Conservation (phyloP, 345 rosid genomes). For the Toxicodendron radicans region DNA sequence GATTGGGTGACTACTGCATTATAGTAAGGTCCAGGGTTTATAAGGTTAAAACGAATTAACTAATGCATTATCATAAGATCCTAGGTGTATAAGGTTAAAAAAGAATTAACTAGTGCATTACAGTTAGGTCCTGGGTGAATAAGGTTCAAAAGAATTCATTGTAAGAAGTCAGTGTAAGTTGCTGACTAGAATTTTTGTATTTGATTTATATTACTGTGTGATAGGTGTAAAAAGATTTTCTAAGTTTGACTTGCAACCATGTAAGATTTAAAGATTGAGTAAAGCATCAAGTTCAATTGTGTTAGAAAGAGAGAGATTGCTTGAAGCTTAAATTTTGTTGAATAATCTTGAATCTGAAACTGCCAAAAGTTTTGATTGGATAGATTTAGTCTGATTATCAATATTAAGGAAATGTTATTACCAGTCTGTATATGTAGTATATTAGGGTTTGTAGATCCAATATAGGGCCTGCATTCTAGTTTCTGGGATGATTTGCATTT, state of each 20-base stretch:
- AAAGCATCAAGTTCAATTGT: not conserved
- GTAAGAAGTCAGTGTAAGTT: not conserved
- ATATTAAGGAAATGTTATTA: not conserved
- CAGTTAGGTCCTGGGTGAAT: not conserved
- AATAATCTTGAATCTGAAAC: not conserved
- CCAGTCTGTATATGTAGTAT: not conserved
- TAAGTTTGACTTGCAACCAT: not conserved
- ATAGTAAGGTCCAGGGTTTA: not conserved
- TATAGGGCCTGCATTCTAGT: not conserved
- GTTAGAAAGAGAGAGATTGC: not conserved
- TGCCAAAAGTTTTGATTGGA: not conserved
- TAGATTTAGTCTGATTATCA: not conserved
- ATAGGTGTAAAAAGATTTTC: not conserved
- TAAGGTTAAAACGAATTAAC: not conserved
- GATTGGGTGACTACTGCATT: not conserved
- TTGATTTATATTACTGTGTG: not conserved
- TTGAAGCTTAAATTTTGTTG: not conserved
- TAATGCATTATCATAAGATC: not conserved
- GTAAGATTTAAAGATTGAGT: not conserved
- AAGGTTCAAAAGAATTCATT: not conserved
- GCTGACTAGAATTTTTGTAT: not conserved
- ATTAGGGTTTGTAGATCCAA: not conserved
- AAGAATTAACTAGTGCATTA: not conserved
- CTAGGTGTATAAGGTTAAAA: not conserved
- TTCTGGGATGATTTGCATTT: not conserved